These are phyloP conservation scores for Monilinia laxa DNA, from an alignment of 2,329 filamentous ascomycete genomes.

Conservation along the genomic window DNA sequence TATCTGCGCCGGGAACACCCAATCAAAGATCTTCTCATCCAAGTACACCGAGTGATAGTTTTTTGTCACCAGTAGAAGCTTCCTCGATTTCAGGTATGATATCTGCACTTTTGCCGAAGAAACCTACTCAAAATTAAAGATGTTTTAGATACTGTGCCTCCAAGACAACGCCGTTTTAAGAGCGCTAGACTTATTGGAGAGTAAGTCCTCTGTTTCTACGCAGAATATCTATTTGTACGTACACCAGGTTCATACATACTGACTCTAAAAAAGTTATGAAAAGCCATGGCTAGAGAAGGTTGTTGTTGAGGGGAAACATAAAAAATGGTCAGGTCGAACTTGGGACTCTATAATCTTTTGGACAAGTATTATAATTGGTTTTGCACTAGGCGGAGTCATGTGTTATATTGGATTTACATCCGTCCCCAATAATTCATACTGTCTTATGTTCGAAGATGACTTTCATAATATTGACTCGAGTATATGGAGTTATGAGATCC, in stretches of 20 bases:
- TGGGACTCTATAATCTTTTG: constrained; percentile 25
- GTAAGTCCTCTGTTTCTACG: constrained; percentile 10
- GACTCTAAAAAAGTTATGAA: constrained; percentile 24
- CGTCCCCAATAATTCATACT: constrained; percentile 43
- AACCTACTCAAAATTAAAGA: constrained; percentile 2
- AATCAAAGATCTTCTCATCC: background rate
- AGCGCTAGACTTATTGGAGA: constrained; percentile 28
- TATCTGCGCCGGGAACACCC: constrained; percentile 8
- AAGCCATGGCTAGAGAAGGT: constrained; percentile 26
- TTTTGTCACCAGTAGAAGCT: constrained; percentile 4
- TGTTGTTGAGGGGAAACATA: constrained; percentile 18
- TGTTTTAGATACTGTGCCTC: constrained; percentile 8
- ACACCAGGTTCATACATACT: background rate
- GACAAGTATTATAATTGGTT: constrained; percentile 18
- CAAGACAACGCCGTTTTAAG: constrained; percentile 25
- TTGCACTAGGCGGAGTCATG: constrained; percentile 25
- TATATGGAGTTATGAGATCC: constrained; percentile 50
- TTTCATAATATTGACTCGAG: constrained; percentile 46
- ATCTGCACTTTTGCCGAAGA: background rate
- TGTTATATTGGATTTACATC: constrained; percentile 22
- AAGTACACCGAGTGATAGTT: constrained; percentile 17
- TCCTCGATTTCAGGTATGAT: constrained; percentile 20
- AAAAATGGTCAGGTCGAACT: constrained; percentile 23
- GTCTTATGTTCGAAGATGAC: constrained; percentile 49
- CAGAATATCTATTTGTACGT: too few relatives aligned